Conservation (phyloP, 116 monocot genomes). For the Thalassia testudinum region DNA sequence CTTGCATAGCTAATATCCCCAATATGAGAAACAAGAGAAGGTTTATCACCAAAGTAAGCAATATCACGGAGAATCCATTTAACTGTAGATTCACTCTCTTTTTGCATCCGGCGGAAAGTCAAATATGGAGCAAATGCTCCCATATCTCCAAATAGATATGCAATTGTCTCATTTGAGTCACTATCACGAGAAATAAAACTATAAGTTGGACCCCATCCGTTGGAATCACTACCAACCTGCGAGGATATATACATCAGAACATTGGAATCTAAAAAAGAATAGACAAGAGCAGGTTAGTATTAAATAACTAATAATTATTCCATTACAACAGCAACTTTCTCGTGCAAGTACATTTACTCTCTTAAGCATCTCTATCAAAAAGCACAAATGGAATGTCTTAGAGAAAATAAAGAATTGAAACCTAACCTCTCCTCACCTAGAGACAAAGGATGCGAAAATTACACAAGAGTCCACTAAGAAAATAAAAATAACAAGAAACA, state of each 20-base stretch:
- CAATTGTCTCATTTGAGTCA: constrained; percentile 57
- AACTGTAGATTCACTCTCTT: constrained; percentile 71
- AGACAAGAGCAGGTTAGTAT: background rate
- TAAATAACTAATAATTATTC: background rate
- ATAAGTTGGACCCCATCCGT: constrained; percentile 58
- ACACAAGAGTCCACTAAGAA: too few species aligned
- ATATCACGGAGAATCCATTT: constrained; percentile 88
- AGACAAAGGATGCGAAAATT: too few species aligned
- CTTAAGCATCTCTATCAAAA: too few species aligned
- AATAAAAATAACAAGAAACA: too few species aligned
- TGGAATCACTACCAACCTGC: constrained; percentile 77
- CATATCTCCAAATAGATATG: constrained; percentile 94
- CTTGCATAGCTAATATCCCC: constrained; percentile 97
- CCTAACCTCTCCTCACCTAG: too few species aligned
- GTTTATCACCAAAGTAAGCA: constrained; percentile 53
- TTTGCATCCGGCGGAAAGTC: constrained; percentile 69
- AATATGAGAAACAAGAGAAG: constrained; percentile 80
- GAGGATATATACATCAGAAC: background rate
- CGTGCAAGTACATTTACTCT: too few species aligned
- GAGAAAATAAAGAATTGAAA: too few species aligned
- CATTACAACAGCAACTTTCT: background rate
- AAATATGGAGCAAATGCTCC: constrained; percentile 63
- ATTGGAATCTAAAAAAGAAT: background rate
- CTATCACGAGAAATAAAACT: constrained; percentile 76
- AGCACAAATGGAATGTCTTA: too few species aligned